Conservation (phyloP, 257 asterid species). For the Fraxinus quadrangulata region DNA sequence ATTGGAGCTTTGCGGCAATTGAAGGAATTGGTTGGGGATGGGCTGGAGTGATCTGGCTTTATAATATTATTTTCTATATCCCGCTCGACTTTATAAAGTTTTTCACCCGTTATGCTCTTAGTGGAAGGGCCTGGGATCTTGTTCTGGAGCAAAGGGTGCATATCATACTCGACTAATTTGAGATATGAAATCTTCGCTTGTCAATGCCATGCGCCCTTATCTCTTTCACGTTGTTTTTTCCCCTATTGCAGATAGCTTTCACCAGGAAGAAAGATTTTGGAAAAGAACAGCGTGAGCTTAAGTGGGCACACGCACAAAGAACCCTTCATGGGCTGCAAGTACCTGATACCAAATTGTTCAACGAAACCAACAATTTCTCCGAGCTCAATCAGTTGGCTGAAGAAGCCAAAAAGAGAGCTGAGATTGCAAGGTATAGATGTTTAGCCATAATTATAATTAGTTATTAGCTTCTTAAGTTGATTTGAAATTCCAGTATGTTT, state of each 20-base stretch:
- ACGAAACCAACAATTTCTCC: slow-evolving; percentile 17
- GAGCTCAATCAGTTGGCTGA: slow-evolving; percentile 35
- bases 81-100: slow-evolving; percentile 60
- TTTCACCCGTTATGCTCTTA: slow-evolving; percentile 52
- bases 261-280: slow-evolving; percentile 36
- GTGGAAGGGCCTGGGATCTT: slow-evolving; percentile 67
- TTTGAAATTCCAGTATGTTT: too few relatives aligned
- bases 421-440: slow-evolving; percentile 33
- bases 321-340: slow-evolving; percentile 31
- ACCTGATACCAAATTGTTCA: slow-evolving; percentile 25
- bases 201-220: not conserved
- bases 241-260: slow-evolving; percentile 40
- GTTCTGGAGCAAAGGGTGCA: slow-evolving; percentile 62
- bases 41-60: slow-evolving; percentile 38
- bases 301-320: slow-evolving; percentile 36
- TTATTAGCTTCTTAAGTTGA: not conserved
- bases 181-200: not conserved
- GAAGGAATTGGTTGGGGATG: slow-evolving; percentile 40
- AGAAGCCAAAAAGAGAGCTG: slow-evolving; percentile 37
- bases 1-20: slow-evolving; percentile 32
- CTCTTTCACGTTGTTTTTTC: not conserved
- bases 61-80: slow-evolving; percentile 30
- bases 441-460: not conserved
- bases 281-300: slow-evolving; percentile 35
- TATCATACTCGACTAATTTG: not conserved